phyloP scores from a whole-genome alignment of 23 red algal species.

The Gracilaria gracilis region DNA sequence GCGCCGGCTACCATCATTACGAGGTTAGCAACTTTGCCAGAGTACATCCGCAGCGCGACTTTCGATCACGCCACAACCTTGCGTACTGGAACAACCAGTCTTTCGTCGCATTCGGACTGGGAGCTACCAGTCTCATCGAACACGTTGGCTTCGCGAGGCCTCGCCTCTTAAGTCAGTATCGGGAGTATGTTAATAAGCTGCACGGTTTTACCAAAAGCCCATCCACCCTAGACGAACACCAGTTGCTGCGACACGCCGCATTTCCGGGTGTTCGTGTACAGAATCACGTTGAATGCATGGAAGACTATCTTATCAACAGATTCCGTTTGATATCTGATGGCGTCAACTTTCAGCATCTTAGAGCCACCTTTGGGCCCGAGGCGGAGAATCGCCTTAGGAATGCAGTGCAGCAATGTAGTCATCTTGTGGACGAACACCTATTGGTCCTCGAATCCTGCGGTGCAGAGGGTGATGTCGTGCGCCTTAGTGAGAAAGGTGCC shows the following conservation, averaged over 20 bases:
- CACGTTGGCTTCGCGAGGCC: slow-evolving; percentile 69
- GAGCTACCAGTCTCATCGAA: slow-evolving; percentile 84
- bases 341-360: slow-evolving; percentile 23
- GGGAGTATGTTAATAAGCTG: too few relatives aligned
- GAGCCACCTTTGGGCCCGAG: slow-evolving; percentile 22
- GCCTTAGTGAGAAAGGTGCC: slow-evolving; percentile 54
- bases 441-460: background rate
- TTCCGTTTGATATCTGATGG: too few relatives aligned
- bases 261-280: too few relatives aligned
- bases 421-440: slow-evolving; percentile 9
- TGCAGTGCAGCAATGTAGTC: slow-evolving; percentile 21
- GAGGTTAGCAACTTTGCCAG: slow-evolving; percentile 87
- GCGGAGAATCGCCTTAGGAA: background rate
- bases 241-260: too few relatives aligned
- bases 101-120: slow-evolving; percentile 88
- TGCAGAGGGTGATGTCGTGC: background rate
- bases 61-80: slow-evolving; percentile 78
- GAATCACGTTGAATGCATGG: too few relatives aligned
- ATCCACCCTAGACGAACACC: too few relatives aligned
- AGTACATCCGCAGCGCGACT: background rate
- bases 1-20: slow-evolving; percentile 81
- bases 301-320: too few relatives aligned
- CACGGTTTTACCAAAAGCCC: too few relatives aligned
- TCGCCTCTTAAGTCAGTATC: too few relatives aligned
- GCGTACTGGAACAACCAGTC: slow-evolving; percentile 83